Percentiles rank a stretch among this genome's conserved stretches.
Conservation (phyloP, 2,329 filamentous ascomycete species). For the Xylariaceae sp. region DNA sequence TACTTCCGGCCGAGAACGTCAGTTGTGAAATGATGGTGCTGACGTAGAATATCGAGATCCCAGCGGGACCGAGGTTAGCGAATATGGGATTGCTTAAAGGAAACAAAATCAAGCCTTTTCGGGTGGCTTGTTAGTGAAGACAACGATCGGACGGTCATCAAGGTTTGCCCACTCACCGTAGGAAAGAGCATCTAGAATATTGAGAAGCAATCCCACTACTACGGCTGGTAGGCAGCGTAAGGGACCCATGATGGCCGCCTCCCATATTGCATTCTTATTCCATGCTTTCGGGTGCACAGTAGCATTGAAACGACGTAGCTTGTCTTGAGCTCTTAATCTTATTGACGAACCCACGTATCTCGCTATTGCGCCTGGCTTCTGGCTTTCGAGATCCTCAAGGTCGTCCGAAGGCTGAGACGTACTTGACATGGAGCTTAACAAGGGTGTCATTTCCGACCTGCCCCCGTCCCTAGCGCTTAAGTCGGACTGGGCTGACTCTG, state of each 20-base stretch:
- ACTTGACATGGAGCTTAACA: constrained; percentile 36
- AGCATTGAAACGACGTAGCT: constrained; percentile 22
- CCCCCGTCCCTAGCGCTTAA: background rate
- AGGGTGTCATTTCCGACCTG: constrained; percentile 42
- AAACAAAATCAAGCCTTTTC: constrained; percentile 80
- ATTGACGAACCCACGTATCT: constrained; percentile 26
- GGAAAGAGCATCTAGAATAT: constrained; percentile 88
- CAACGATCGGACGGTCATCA: background rate
- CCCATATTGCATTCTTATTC: constrained; percentile 61
- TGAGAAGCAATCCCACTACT: constrained; percentile 79
- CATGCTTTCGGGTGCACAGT: constrained; percentile 63
- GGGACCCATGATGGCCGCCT: constrained; percentile 59
- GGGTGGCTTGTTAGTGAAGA: constrained; percentile 8
- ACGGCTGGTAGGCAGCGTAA: constrained; percentile 75
- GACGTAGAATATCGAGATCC: constrained; percentile 98
- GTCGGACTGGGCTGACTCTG: constrained; percentile 1
- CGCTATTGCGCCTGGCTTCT: constrained; percentile 36
- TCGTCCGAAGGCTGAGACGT: constrained; percentile 28
- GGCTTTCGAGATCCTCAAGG: constrained; percentile 44
- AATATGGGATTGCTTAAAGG: constrained; percentile 85
- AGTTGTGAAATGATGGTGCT: constrained; percentile 93
- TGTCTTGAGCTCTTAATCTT: constrained; percentile 18
- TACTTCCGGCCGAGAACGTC: constrained; percentile 79
- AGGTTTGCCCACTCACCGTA: constrained; percentile 54
- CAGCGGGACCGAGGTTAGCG: constrained; percentile 77